A percentile compares a stretch with the other conserved stretches of the same genome.
Evolutionary conservation across 2,329 filamentous ascomycete genomes (phyloP).

Genomic region (Ophiobolus disseminans): DNA sequence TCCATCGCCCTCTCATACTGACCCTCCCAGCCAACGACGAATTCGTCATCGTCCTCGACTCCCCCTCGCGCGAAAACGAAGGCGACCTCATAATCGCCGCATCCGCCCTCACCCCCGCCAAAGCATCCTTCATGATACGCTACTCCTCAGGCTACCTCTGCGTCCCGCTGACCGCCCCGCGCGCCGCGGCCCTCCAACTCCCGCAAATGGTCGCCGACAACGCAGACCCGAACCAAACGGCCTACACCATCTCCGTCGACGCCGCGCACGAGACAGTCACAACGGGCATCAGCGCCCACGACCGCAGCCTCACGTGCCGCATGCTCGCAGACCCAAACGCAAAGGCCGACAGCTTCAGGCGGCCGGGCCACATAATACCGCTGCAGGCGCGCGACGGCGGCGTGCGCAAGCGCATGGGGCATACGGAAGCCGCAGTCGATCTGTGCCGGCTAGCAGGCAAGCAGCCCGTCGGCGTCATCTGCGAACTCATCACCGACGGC

Average conservation of each 20-base stretch:
- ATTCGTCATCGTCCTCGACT: conserved; percentile 96
- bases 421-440: conserved; percentile 94
- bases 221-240: conserved; percentile 83
- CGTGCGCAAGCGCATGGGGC: conserved; percentile 78
- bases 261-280: conserved; percentile 69
- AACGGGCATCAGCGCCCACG: conserved; percentile 89
- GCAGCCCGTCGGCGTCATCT: conserved; percentile 78
- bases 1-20: conserved; percentile 8
- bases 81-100: conserved; percentile 97
- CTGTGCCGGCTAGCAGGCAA: conserved; percentile 84
- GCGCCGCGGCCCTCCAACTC: conserved; percentile 74
- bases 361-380: conserved; percentile 91
- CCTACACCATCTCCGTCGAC: conserved; percentile 92
- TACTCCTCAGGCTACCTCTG: conserved; percentile 90
- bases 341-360: conserved; percentile 69
- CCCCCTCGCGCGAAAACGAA: conserved; percentile 92
- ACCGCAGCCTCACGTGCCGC: conserved; percentile 82
- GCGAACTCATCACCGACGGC: conserved; percentile 89
- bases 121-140: conserved; percentile 96
- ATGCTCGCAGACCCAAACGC: conserved; percentile 70
- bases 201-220: conserved; percentile 87
- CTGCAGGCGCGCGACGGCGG: conserved; percentile 80
- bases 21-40: conserved; percentile 65
- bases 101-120: conserved; percentile 79
- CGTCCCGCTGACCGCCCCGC: conserved; percentile 75